These are phyloP conservation scores for Panicum miliaceum DNA, from an alignment of 176 grass and related monocot genomes.

Conservation along the genomic window DNA sequence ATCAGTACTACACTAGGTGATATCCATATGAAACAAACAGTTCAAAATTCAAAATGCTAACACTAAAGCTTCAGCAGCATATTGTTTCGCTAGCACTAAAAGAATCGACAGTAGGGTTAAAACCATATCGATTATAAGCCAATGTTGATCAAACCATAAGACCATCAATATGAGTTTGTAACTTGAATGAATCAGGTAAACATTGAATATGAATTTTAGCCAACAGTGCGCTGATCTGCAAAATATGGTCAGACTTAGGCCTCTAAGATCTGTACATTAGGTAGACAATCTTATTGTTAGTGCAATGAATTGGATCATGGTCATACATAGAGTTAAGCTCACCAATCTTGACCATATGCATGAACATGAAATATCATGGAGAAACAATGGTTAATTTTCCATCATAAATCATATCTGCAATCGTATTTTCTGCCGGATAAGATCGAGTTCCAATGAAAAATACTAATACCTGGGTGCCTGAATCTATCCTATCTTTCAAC, in stretches of 20 bases:
- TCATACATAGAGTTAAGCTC: background rate
- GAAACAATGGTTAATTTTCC: background rate
- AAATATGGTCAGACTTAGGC: background rate
- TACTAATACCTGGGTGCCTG: background rate
- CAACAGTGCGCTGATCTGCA: background rate
- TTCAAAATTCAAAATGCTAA: slow-evolving; percentile 22
- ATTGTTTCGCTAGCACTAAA: background rate
- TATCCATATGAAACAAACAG: slow-evolving; percentile 25
- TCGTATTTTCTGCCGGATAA: background rate
- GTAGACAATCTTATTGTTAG: slow-evolving; percentile 3
- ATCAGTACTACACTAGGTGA: background rate
- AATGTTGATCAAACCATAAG: background rate
- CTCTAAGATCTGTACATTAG: background rate
- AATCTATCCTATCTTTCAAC: background rate
- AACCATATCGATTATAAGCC: background rate
- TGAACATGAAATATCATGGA: background rate
- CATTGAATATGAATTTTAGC: background rate
- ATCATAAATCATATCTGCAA: background rate
- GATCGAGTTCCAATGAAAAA: background rate
- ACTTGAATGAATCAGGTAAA: background rate
- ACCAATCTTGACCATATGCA: background rate
- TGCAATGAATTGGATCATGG: background rate
- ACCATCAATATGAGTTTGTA: background rate
- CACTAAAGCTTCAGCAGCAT: background rate
- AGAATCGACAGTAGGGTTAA: background rate